A percentile compares a stretch with the other conserved stretches of the same genome.
Evolutionary conservation across 2,329 filamentous ascomycete genomes (phyloP).

Genomic region (Sporothrix pseudoabietina): DNA sequence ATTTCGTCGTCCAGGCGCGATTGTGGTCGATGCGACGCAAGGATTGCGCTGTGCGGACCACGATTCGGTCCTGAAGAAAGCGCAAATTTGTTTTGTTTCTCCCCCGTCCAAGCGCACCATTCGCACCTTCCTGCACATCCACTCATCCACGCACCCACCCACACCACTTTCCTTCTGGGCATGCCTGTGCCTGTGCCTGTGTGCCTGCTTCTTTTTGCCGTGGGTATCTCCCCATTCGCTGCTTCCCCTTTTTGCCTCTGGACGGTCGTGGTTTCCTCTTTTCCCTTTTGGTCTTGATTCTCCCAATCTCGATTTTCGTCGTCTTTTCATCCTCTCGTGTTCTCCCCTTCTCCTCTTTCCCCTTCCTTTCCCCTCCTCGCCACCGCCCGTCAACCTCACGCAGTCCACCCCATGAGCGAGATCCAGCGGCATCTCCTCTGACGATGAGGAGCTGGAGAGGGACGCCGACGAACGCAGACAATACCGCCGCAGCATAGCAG

Average conservation of each 20-base stretch:
- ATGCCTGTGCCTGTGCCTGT: constrained; percentile 15
- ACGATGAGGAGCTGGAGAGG: constrained; percentile 32
- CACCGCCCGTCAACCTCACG: constrained; percentile 15
- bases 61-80: constrained; percentile 12
- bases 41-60: not conserved
- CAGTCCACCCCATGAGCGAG: constrained; percentile 28
- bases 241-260: constrained; percentile 39
- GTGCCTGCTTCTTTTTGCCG: constrained; percentile 35
- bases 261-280: constrained; percentile 34
- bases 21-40: not conserved
- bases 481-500: not conserved
- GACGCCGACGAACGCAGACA: constrained; percentile 26
- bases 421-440: constrained; percentile 31
- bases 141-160: constrained; percentile 14
- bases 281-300: constrained; percentile 37
- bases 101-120: not conserved
- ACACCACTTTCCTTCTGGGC: constrained; percentile 9
- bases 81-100: constrained; percentile 23
- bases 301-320: constrained; percentile 36
- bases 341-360: constrained; percentile 40
- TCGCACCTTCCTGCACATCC: constrained; percentile 12
- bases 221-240: constrained; percentile 40
- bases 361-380: constrained; percentile 31
- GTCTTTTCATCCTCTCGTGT: constrained; percentile 27
- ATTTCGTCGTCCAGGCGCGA: not conserved